phyloP scores from a whole-genome alignment of 2,329 filamentous ascomycete genomes.

The Scolecobasidium constrictum region DNA sequence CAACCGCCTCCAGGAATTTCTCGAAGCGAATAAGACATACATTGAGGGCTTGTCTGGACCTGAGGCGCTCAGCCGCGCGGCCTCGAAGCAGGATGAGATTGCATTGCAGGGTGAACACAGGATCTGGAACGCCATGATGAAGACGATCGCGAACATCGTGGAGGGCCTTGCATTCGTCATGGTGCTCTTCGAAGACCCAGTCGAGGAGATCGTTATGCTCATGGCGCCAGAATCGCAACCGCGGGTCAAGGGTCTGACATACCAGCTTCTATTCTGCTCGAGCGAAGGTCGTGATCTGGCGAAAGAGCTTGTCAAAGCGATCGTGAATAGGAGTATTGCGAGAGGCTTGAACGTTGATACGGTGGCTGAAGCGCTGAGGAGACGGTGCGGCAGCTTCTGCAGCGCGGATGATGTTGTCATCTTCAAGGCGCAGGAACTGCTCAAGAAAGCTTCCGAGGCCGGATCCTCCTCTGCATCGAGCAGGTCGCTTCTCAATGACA shows the following conservation, averaged over 20 bases:
- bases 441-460: conserved; percentile 78
- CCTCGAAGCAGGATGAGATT: conserved; percentile 80
- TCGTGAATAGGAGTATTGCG: conserved; percentile 95
- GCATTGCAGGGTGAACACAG: conserved; percentile 90
- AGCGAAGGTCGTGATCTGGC: conserved; percentile 74
- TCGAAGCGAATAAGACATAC: conserved; percentile 76
- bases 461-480: conserved; percentile 64
- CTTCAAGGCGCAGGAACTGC: conserved; percentile 93
- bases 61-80: conserved; percentile 66
- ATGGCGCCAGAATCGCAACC: conserved; percentile 61
- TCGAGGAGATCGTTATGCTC: conserved; percentile 74
- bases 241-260: conserved; percentile 67
- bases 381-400: conserved; percentile 93
- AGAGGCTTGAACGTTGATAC: conserved; percentile 97
- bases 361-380: conserved; percentile 83
- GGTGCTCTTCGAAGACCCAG: conserved; percentile 86
- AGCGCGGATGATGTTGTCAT: conserved; percentile 94
- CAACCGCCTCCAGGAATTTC: conserved; percentile 67
- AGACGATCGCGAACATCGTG: conserved; percentile 79
- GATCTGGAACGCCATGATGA: conserved; percentile 74
- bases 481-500: conserved; percentile 75
- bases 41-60: conserved; percentile 93
- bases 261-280: conserved; percentile 76
- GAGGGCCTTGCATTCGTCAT: conserved; percentile 95
- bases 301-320: conserved; percentile 90